Evolutionary conservation across 2,329 filamentous ascomycete genomes (phyloP).

Genomic region (Monilinia vaccinii-corymbosi): DNA sequence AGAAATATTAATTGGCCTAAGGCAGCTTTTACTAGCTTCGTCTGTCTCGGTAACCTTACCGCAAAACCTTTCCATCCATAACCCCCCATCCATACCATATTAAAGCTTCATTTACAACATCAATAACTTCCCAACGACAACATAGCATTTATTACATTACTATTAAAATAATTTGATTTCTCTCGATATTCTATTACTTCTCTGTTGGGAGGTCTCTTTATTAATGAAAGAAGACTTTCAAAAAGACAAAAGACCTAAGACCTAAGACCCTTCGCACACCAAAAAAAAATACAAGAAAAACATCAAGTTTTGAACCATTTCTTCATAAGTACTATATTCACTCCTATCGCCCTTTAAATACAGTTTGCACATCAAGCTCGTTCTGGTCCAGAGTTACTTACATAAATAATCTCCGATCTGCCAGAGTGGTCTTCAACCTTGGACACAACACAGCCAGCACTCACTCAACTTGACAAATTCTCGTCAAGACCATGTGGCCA

Average conservation of each 20-base stretch:
- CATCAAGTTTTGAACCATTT: no score
- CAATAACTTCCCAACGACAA: not conserved
- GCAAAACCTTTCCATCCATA: no score
- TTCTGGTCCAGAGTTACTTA: not conserved
- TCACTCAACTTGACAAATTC: not conserved
- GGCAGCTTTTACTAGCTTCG: no score
- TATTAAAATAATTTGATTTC: not conserved
- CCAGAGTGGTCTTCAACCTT: not conserved
- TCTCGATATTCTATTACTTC: not conserved
- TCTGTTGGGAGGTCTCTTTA: not conserved
- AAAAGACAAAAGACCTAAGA: no score
- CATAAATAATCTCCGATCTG: not conserved
- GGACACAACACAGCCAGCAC: not conserved
- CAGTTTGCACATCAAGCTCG: not conserved
- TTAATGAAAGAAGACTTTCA: not conserved
- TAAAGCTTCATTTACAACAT: not conserved
- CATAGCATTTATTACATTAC: not conserved
- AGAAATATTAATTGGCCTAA: no score
- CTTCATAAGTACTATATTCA: no score
- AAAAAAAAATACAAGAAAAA: not conserved
- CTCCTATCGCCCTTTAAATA: not conserved
- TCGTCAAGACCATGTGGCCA: conserved; percentile 21
- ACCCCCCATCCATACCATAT: not conserved
- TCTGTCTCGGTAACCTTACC: no score
- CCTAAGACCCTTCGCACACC: not conserved